Base-by-base conservation (phyloP, 2,329 filamentous ascomycete genomes). In the Scytalidium sp. region DNA sequence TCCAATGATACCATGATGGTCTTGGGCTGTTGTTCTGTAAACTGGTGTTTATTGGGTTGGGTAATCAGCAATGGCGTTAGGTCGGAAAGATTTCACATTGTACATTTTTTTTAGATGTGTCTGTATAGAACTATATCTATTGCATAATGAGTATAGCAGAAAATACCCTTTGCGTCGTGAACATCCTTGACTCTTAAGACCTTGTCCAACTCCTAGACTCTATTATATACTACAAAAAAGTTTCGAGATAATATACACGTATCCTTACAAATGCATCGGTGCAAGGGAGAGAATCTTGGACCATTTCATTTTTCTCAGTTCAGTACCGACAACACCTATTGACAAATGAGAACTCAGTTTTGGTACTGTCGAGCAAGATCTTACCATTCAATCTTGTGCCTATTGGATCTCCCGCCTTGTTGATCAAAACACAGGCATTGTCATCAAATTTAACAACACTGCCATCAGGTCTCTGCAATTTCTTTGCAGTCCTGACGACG, bases 271-370 rank as follows among this genome's bases (percentile, higher is more conserved):
- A 71, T 89, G 83, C 81, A 88, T 84, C 43, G 94, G 93, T 48
- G 94, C 94, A 79, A 99, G 82, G 60, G 90, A 96, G 67, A 99
- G 72, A 63, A 99, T 97, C 82, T 97, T 99, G 63, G 91, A 96
- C 94, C 94, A 99, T 74, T 96, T 87, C 79, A 89, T 94, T 67
- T 89, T 83, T 67, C 89, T 85, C 69, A 99, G 72, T 75, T 99
- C 94, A 23, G 85, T 80, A 51, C 91, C 94, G 41, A 99, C 94
- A 41, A 97, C 83, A 58, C 92, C 83, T 83, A 65, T n/a, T 41
- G 3, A 29, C 40, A 43, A 51, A 10, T 58, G 36, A 44, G 27
- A 10, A 32, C 43, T 44, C n/a, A 19, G 25, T 21, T 25, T 13
- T 25, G 39, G 39, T 29, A 17, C 25, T 13, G 36, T 21, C 11